Percentiles rank a stretch among this genome's conserved stretches.
phyloP scores from a whole-genome alignment of 257 asterid genomes.

The Ajuga chamaepitys region DNA sequence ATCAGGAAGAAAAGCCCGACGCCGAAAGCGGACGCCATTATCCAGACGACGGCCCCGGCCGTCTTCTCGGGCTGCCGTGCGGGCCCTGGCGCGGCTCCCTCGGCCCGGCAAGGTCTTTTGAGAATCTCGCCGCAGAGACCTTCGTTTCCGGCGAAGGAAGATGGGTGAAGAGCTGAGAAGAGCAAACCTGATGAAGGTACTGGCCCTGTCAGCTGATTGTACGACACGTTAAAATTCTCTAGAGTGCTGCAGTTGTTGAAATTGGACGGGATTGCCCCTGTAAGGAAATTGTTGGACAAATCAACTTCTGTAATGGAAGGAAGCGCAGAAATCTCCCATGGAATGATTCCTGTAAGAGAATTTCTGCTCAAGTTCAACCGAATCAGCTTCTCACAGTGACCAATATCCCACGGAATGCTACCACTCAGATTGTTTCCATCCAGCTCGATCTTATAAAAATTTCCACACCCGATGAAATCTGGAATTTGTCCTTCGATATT shows the following conservation, averaged over 20 bases:
- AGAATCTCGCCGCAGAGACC: conserved; percentile 71
- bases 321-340: conserved; percentile 84
- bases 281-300: conserved; percentile 60
- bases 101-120: conserved; percentile 43
- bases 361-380: conserved; percentile 46
- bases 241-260: conserved; percentile 68
- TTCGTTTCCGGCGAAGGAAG: conserved; percentile 68
- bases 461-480: conserved; percentile 58
- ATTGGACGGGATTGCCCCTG: conserved; percentile 71
- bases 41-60: conserved; percentile 74
- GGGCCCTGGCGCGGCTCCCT: conserved; percentile 18
- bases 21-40: conserved; percentile 72
- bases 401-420: conserved; percentile 75
- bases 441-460: conserved; percentile 55
- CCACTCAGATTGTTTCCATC: conserved; percentile 70
- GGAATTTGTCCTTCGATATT: conserved; percentile 57
- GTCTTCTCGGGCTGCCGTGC: conserved; percentile 45
- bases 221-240: conserved; percentile 79
- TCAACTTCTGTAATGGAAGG: conserved; percentile 73
- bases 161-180: conserved; percentile 59
- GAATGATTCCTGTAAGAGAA: conserved; percentile 72
- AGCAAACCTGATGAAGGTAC: conserved; percentile 60
- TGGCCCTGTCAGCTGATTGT: conserved; percentile 85
- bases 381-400: conserved; percentile 71
- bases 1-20: conserved; percentile 52